Percentiles rank a stretch among this genome's conserved stretches.
Conservation (phyloP, 805 yeast genomes). For the Komagataella mondaviorum region DNA sequence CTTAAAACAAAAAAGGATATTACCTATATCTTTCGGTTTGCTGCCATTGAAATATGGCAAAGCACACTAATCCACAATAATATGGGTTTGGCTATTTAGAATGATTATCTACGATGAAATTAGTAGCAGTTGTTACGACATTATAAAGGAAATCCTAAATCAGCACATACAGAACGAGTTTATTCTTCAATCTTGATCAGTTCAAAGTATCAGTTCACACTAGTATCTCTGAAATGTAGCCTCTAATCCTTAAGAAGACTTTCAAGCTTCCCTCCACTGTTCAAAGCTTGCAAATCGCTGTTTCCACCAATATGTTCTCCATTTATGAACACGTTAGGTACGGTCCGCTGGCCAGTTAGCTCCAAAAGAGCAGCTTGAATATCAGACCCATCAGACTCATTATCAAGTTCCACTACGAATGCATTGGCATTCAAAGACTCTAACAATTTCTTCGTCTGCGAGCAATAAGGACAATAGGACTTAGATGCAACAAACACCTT, state of each 20-base stretch:
- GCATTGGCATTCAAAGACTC: conserved; percentile 27
- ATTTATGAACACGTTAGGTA: conserved; percentile 81
- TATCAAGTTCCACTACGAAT: conserved; percentile 41
- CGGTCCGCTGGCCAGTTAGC: conserved; percentile 84
- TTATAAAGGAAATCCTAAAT: too few relatives aligned
- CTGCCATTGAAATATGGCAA: not conserved
- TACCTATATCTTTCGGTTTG: not conserved
- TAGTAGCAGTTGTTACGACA: too few relatives aligned
- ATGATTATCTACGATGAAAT: too few relatives aligned
- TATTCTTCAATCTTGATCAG: not conserved
- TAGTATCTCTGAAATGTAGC: not conserved
- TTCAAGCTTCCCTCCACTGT: conserved; percentile 42
- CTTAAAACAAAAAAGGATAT: not conserved
- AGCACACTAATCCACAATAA: too few relatives aligned
- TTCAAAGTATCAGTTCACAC: not conserved
- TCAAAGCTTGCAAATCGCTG: conserved; percentile 70
- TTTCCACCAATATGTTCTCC: conserved; percentile 96
- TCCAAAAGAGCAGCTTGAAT: conserved; percentile 68
- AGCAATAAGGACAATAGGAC: conserved; percentile 58
- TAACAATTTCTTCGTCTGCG: conserved; percentile 33
- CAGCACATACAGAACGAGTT: not conserved
- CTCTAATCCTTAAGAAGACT: conserved; percentile 2
- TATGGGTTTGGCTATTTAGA: too few relatives aligned
- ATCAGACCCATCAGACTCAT: conserved; percentile 54
- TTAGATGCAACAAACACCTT: conserved; percentile 75